These are phyloP conservation scores for Brassica rapa DNA, from an alignment of 345 rosid genomes.

Conservation along the genomic window DNA sequence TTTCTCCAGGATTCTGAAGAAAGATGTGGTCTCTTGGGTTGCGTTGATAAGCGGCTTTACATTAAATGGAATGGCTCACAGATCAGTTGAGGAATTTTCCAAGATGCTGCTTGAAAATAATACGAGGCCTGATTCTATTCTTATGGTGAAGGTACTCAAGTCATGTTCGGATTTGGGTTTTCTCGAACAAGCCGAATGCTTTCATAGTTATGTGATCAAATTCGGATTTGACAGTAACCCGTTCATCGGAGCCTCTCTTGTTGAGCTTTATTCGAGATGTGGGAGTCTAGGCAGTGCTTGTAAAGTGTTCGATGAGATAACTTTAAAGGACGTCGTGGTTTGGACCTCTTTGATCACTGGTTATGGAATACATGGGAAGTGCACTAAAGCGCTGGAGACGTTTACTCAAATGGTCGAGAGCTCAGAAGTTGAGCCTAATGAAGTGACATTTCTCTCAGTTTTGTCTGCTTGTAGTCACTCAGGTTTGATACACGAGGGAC, in stretches of 20 bases:
- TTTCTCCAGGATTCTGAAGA: conserved; percentile 49
- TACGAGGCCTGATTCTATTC: conserved; percentile 57
- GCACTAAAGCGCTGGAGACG: conserved; percentile 44
- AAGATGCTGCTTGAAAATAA: conserved; percentile 44
- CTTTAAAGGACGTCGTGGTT: conserved; percentile 52
- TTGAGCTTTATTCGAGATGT: conserved; percentile 63
- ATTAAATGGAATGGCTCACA: conserved; percentile 51
- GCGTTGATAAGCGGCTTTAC: conserved; percentile 57
- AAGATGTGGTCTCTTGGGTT: conserved; percentile 66
- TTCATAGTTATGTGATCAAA: conserved; percentile 51
- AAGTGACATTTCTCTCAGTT: conserved; percentile 53
- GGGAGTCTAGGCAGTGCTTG: conserved; percentile 48
- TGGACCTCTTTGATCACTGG: conserved; percentile 66
- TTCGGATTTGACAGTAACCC: conserved; percentile 48
- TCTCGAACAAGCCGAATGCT: conserved; percentile 54
- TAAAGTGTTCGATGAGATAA: conserved; percentile 45
- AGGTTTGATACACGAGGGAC: conserved; percentile 54
- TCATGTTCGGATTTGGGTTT: conserved; percentile 55
- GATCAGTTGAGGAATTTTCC: conserved; percentile 46
- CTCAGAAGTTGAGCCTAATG: conserved; percentile 48
- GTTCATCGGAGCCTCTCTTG: conserved; percentile 51
- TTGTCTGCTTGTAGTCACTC: conserved; percentile 66
- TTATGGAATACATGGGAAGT: conserved; percentile 57
- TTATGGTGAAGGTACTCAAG: conserved; percentile 57
- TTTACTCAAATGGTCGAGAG: conserved; percentile 45